Conservation (phyloP, 2,329 filamentous ascomycete species). For the Lecanicillium sp. region DNA sequence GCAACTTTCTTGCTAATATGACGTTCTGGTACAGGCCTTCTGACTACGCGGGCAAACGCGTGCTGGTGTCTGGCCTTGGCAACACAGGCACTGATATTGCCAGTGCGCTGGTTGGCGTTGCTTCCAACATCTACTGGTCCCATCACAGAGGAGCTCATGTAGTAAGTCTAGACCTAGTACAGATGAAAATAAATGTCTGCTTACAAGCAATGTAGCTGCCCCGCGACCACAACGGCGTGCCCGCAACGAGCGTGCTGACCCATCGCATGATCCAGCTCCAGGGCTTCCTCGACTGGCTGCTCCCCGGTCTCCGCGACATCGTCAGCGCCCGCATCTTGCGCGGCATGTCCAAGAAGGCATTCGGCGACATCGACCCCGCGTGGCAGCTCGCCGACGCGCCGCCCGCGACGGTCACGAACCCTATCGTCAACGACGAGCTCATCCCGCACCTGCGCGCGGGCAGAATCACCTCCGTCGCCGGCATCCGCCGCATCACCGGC, state of each 20-base stretch:
- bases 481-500: slow-evolving; percentile 21
- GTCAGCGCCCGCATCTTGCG: slow-evolving; percentile 5
- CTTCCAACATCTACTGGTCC: slow-evolving; percentile 35
- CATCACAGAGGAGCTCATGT: slow-evolving; percentile 34
- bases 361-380: neutral
- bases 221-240: slow-evolving; percentile 8
- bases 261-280: slow-evolving; percentile 8
- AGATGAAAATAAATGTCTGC: neutral
- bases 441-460: slow-evolving; percentile 31
- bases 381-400: slow-evolving; percentile 25
- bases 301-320: slow-evolving; percentile 4
- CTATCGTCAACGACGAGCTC: slow-evolving; percentile 24
- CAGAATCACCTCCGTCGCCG: slow-evolving; percentile 27
- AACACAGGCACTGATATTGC: slow-evolving; percentile 30
- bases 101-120: slow-evolving; percentile 27
- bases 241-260: slow-evolving; percentile 8
- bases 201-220: neutral
- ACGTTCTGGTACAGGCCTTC: slow-evolving; percentile 16
- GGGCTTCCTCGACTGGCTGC: slow-evolving; percentile 1
- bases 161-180: slow-evolving; percentile 18
- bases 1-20: neutral
- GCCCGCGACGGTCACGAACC: slow-evolving; percentile 20
- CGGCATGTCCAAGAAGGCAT: neutral
- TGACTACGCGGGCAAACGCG: slow-evolving; percentile 34
- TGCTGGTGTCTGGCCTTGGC: slow-evolving; percentile 38